These are phyloP conservation scores for Auriscalpium vulgare DNA, from an alignment of 768 basidiomycete genomes.

Conservation along the genomic window DNA sequence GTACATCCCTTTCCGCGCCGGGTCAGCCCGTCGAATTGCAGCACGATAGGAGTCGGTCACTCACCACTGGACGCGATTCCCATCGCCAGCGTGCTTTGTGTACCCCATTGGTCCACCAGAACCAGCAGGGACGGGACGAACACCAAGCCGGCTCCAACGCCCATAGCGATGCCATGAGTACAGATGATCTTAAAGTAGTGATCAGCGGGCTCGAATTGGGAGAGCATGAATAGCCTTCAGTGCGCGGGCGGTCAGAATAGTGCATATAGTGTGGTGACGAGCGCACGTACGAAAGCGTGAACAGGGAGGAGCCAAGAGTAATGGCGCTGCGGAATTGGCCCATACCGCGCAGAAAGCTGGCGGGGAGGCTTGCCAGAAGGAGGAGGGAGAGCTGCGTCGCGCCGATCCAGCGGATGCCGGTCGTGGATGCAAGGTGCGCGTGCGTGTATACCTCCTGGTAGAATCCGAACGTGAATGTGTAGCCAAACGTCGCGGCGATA, in stretches of 20 bases:
- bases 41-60: slow-evolving; percentile 14
- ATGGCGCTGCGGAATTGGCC: slow-evolving; percentile 37
- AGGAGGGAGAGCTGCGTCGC: slow-evolving; percentile 40
- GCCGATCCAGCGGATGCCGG: slow-evolving; percentile 38
- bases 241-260: slow-evolving; percentile 15
- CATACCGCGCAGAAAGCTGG: slow-evolving; percentile 36
- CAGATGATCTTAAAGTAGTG: slow-evolving; percentile 44
- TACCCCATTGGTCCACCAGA: slow-evolving; percentile 37
- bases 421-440: neutral
- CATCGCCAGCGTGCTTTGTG: slow-evolving; percentile 26
- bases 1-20: too few species aligned
- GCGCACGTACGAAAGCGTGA: slow-evolving; percentile 19
- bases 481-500: slow-evolving; percentile 9
- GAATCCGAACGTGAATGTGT: slow-evolving; percentile 10
- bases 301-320: slow-evolving; percentile 15
- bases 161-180: slow-evolving; percentile 44
- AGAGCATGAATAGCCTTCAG: slow-evolving; percentile 19
- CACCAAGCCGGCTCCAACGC: slow-evolving; percentile 35
- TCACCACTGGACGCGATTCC: slow-evolving; percentile 21
- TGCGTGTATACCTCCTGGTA: slow-evolving; percentile 14
- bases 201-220: slow-evolving; percentile 20
- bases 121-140: slow-evolving; percentile 40
- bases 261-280: neutral
- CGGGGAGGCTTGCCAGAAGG: slow-evolving; percentile 31
- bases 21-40: slow-evolving; percentile 6